Conservation (phyloP, 148 eudicot species). For the Arctostaphylos glauca region DNA sequence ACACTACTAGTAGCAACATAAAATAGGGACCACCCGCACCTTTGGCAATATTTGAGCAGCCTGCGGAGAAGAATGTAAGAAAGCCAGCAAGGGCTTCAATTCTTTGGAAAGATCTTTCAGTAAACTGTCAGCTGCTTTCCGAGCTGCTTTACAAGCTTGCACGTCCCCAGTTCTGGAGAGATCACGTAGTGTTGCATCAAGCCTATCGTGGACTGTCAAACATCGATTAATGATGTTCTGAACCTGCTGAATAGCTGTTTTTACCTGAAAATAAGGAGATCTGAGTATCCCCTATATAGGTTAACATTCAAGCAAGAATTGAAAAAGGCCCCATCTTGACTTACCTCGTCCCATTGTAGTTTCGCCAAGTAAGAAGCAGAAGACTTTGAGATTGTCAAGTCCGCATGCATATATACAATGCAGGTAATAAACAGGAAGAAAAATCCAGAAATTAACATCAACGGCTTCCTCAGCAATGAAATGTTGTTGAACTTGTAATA, state of each 20-base stretch:
- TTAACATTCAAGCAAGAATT: neutral
- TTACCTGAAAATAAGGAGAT: conserved; percentile 47
- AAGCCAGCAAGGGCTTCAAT: conserved; percentile 66
- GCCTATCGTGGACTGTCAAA: conserved; percentile 62
- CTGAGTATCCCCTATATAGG: neutral
- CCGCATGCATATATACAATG: conserved; percentile 76
- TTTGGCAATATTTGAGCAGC: conserved; percentile 67
- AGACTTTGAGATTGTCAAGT: conserved; percentile 88
- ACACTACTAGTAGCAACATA: neutral
- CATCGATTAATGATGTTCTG: conserved; percentile 57
- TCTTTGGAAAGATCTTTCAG: conserved; percentile 89
- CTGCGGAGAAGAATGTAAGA: conserved; percentile 77
- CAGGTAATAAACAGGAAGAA: conserved; percentile 82
- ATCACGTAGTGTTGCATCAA: conserved; percentile 79
- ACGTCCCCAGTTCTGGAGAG: conserved; percentile 87
- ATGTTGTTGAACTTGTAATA: conserved; percentile 82
- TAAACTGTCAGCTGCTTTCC: conserved; percentile 70
- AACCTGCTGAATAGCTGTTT: conserved; percentile 69
- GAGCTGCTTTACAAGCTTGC: conserved; percentile 78
- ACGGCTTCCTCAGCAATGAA: conserved; percentile 78
- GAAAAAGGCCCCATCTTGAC: neutral
- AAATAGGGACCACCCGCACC: conserved; percentile 38
- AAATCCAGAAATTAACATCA: conserved; percentile 87
- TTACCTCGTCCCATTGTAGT: conserved; percentile 97
- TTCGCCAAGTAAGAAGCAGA: conserved; percentile 88